Base-by-base conservation (phyloP, 768 basidiomycete genomes). In the Serpula lacrymans region DNA sequence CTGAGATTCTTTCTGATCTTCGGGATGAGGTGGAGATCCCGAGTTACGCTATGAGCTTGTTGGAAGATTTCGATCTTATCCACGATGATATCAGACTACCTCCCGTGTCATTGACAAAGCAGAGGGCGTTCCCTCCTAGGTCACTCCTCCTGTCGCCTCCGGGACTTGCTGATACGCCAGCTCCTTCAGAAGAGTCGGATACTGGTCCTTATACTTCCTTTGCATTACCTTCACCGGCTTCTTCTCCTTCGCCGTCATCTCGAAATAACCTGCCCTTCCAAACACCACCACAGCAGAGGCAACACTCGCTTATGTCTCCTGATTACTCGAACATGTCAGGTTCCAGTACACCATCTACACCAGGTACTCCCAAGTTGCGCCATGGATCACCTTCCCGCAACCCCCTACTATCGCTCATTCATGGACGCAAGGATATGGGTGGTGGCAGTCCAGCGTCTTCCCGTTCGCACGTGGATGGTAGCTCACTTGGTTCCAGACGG, bases 41-140 rank as follows among this genome's bases (percentile, higher is more conserved):
- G 7, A 66, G 65, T 37, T 75, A 75, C 42, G 71, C 70, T 5
- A 52, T 64, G 39, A 60, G 69, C 46, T 67, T 75, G 30, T 57
- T 75, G 38, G 63, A 68, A 20, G 65, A 57, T 11, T 62, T 75
- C 16, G 72, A 72, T 41, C 51, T 61, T 42, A 60, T 63, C 36
- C 55, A 60, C 37, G 52, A 67, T 34, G 50, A 64, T 22, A 45
- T 64, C 24, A 34, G 54, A 21, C 64, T 65, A 41, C 58, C 56
- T 6, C 12, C 36, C 7, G 14, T n/a, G 21, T 23, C 36, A 16
- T 60, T 60, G 34, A 42, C 46, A 39, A 60, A 49, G 33, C 55
- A 52, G 17, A 61, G 45, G 47, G 58, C 58, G 46, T 57, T 61
- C 51, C 49, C 37, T 29, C 55, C 55, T 7, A 50, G 39, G n/a